Evolutionary conservation across 106 monocot species (phyloP), one percentile per base, ranked within the genome.

Genomic region (Ottelia alismoides): DNA sequence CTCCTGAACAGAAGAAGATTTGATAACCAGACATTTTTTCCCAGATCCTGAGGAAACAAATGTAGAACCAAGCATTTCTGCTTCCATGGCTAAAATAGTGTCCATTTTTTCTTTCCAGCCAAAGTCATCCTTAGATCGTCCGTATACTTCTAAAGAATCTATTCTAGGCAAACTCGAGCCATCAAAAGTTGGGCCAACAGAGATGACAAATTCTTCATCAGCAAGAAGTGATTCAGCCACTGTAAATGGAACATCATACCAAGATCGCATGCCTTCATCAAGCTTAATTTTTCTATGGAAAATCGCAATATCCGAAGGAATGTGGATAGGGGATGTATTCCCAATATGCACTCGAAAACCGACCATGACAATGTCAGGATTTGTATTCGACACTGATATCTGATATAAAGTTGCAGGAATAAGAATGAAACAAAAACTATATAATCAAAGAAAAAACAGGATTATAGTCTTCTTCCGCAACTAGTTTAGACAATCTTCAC

Each of bases 101-200:
- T 96, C 96, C 88, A 96, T 79, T 76, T 96, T 96, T 47, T 96
- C 89, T 70, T 96, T 96, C 96, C 96, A 96, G 48, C 96, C 88
- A 96, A 89, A 96, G 49, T 96, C 96, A 70, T 96, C 96, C 68
- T 96, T 96, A 35, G 81, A 56, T 18, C 85, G 84, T 14, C 96
- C 89, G 75, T 96, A 96, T 49, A 96, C 58, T 76, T 96, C 96
- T 55, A 96, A 44, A 64, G 63, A 89, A 68, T 96, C 96, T 62
- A 96, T 71, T 53, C 96, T 75, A 45, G 96, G 81, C 48, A 76
- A 51, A 12, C 73, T 69, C 45, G 78, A 73, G 49, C 67, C 78
- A 77, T 89, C 78, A 61, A 85, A 81, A 11, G 88, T 77, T 68
- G 69, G 67, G 17, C 85, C 81, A 29, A 89, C 66, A 57, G 73